These are phyloP conservation scores for Mortierella sp. DNA, from an alignment of 371 early-diverging fungal species.

Conservation along the genomic window DNA sequence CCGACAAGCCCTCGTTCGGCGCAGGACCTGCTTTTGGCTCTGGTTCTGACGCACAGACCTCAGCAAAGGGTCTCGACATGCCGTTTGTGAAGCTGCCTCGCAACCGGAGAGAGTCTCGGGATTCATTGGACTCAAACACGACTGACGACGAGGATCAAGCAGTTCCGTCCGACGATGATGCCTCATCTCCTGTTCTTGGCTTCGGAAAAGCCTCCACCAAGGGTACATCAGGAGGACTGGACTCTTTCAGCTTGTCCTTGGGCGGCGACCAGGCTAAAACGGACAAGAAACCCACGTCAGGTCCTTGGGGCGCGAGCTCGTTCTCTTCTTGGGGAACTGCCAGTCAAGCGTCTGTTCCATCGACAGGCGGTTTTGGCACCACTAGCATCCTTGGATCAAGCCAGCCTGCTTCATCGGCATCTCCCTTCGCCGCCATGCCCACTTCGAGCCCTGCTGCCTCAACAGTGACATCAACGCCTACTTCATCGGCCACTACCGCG, in stretches of 20 bases:
- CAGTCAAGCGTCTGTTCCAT: slow-evolving; percentile 23
- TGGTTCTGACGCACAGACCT: not conserved
- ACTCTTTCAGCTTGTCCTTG: slow-evolving; percentile 46
- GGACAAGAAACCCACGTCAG: slow-evolving; percentile 19
- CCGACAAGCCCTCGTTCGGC: slow-evolving; percentile 13
- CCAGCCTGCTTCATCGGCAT: not conserved
- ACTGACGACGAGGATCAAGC: slow-evolving; percentile 54
- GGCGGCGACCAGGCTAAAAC: slow-evolving; percentile 18
- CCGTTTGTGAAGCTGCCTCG: slow-evolving; percentile 65
- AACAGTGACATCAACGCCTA: slow-evolving; percentile 17
- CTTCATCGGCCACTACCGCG: not conserved
- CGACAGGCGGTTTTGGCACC: slow-evolving; percentile 14
- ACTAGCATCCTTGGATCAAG: not conserved
- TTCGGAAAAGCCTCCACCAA: slow-evolving; percentile 19
- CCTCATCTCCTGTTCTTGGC: slow-evolving; percentile 14
- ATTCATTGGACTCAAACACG: slow-evolving; percentile 81
- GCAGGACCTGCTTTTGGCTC: slow-evolving; percentile 15
- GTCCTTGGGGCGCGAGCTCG: slow-evolving; percentile 38
- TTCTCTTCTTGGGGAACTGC: slow-evolving; percentile 38
- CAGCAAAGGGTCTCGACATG: slow-evolving; percentile 20
- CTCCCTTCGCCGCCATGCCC: not conserved
- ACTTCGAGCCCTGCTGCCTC: slow-evolving; percentile 11
- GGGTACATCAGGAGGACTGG: slow-evolving; percentile 21
- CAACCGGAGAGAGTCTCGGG: slow-evolving; percentile 79
- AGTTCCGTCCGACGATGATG: slow-evolving; percentile 17